phyloP scores from a whole-genome alignment of 2,329 filamentous ascomycete genomes.

The Cordyceps cateniannulata region DNA sequence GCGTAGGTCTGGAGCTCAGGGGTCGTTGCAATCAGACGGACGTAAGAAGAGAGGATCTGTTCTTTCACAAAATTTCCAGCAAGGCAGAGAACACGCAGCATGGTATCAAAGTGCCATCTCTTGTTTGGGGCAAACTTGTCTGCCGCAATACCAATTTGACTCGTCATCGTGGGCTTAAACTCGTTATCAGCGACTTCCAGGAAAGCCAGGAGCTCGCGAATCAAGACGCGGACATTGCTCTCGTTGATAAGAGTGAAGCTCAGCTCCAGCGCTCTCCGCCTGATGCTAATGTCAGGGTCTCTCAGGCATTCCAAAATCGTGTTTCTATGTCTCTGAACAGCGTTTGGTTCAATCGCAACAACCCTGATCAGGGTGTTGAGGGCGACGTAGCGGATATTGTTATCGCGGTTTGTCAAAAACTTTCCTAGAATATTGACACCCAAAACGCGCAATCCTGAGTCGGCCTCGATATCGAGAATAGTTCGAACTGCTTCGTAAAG shows the following conservation, averaged over 20 bases:
- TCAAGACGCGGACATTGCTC: conserved; percentile 86
- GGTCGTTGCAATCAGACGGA: conserved; percentile 89
- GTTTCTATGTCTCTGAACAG: conserved; percentile 93
- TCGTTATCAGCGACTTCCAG: conserved; percentile 96
- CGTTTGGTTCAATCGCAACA: conserved; percentile 94
- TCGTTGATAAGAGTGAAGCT: conserved; percentile 99
- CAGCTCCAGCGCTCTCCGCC: conserved; percentile 87
- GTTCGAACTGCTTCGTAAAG: conserved; percentile 95
- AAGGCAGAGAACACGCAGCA: conserved; percentile 86
- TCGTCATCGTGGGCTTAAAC: conserved; percentile 98
- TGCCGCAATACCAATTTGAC: conserved; percentile 93
- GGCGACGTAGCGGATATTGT: conserved; percentile 98
- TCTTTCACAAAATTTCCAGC: conserved; percentile 97
- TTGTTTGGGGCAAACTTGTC: conserved; percentile 96
- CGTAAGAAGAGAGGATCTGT: conserved; percentile 93
- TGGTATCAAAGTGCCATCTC: conserved; percentile 97
- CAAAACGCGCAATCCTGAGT: conserved; percentile 86
- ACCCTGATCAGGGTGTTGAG: conserved; percentile 97
- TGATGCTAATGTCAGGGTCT: conserved; percentile 96
- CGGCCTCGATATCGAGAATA: conserved; percentile 95
- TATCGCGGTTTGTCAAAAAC: conserved; percentile 96
- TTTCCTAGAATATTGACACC: conserved; percentile 98
- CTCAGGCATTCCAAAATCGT: conserved; percentile 94
- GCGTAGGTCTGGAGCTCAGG: conserved; percentile 94
- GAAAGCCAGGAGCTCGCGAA: conserved; percentile 89